phyloP scores from a whole-genome alignment of 2,329 filamentous ascomycete species.

The Colletotrichum musae region DNA sequence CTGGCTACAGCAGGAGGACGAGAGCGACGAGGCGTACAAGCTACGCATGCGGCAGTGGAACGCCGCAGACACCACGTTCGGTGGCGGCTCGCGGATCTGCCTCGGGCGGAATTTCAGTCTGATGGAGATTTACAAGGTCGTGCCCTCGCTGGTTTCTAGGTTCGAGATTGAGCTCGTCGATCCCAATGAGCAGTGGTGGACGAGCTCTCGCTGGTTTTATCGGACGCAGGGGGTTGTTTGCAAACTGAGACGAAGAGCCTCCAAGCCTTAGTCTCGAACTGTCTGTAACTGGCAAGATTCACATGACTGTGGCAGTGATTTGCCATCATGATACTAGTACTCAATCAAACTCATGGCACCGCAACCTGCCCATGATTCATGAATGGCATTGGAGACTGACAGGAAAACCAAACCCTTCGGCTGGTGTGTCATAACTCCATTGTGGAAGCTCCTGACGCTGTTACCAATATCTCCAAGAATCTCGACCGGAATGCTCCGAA shows the following conservation, averaged over 20 bases:
- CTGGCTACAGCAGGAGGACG: conserved; percentile 57
- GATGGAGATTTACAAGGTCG: conserved; percentile 53
- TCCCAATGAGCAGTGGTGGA: conserved; percentile 42
- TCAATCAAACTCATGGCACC: too few species aligned
- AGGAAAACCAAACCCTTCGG: too few species aligned
- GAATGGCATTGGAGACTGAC: too few species aligned
- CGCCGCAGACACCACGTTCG: conserved; percentile 55
- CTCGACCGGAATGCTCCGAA: too few species aligned
- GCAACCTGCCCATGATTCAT: too few species aligned
- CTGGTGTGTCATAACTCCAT: too few species aligned
- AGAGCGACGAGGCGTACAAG: conserved; percentile 51
- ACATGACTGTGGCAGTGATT: background rate
- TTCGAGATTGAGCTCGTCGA: conserved; percentile 57
- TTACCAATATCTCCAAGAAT: too few species aligned
- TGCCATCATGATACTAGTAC: background rate
- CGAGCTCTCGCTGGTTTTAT: conserved; percentile 43
- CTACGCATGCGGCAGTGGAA: conserved; percentile 55
- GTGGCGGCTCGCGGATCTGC: conserved; percentile 56
- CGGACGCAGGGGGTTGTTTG: conserved; percentile 43
- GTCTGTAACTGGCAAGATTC: background rate
- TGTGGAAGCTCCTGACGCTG: too few species aligned
- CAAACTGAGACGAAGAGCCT: conserved; percentile 33
- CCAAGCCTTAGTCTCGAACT: background rate
- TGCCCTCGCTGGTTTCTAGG: conserved; percentile 58
- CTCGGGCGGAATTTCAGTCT: conserved; percentile 53